Base-by-base conservation (phyloP, 495 filamentous ascomycete species). In the Penicillium roqueforti region DNA sequence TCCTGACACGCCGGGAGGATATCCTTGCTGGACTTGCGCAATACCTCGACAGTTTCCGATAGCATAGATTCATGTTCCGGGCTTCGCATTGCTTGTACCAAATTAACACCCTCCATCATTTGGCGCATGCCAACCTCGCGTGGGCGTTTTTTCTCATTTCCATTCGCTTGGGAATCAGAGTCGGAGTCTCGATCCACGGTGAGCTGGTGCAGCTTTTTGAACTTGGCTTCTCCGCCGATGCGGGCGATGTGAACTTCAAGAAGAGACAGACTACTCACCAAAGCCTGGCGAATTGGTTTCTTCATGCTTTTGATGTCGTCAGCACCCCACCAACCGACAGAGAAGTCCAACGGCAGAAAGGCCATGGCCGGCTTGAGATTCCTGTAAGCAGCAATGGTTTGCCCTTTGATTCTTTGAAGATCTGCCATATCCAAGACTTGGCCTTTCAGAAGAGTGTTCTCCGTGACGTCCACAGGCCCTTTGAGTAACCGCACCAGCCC, bases 281-380 rank as follows among this genome's bases (percentile, higher is more conserved):
- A 49, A 11, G 58, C 58, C 41, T 62, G 56, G 44, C 65, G 60
- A 13, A 68, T 28, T 1, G 66, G 65, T 22, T 67, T 52, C 36
- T 59, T 64, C 44, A 70, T 46, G 25, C 60, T 70, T 29, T 59
- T 62, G 41, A 70, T 49, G 13, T 70, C 67, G n/a, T 65, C 60
- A 6, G 66, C 62, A 32, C 51, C 56, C 67, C 67, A 70, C 9
- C 57, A 61, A 36, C 67, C 59, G 20, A 68, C 55, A 3, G 63
- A 65, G 32, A 70, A 68, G 43, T 70, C 67, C 28, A 70, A 40
- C 11, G 43, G 66, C 18, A 70, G 26, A 28, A 70, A 70, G 1
- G 19, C 65, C 18, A 70, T 51, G 4, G 60, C 53, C 0, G 67
- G 65, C 22, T 59, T 53, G n/a, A 68, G 57, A 7, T 20, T 53